A percentile compares a stretch with the other conserved stretches of the same genome.
phyloP scores from a whole-genome alignment of 2,329 filamentous ascomycete genomes.

The Thermoascus crustaceus region DNA sequence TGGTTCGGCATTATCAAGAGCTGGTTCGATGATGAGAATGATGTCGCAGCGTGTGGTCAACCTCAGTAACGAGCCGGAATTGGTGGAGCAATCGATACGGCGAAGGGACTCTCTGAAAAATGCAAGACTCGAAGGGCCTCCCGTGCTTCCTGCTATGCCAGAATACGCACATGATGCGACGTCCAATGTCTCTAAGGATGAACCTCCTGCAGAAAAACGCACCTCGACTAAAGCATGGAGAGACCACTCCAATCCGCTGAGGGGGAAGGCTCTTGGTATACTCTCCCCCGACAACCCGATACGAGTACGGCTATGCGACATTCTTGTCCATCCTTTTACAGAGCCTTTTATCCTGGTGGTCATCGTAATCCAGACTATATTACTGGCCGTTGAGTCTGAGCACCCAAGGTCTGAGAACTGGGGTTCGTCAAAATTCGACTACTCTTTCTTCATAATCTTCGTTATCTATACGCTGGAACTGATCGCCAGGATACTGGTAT shows the following conservation, averaged over 20 bases:
- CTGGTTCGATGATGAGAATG: constrained; percentile 67
- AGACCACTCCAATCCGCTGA: constrained; percentile 62
- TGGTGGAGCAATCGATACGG: constrained; percentile 63
- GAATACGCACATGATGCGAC: constrained; percentile 40
- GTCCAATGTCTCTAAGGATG: constrained; percentile 21
- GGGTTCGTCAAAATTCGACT: constrained; percentile 62
- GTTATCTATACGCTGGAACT: constrained; percentile 84
- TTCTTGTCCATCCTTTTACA: constrained; percentile 76
- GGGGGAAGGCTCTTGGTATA: constrained; percentile 76
- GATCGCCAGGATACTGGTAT: constrained; percentile 76
- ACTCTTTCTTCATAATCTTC: constrained; percentile 74
- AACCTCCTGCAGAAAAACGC: constrained; percentile 26
- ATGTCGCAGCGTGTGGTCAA: constrained; percentile 99
- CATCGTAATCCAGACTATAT: constrained; percentile 77
- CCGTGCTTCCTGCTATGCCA: constrained; percentile 40
- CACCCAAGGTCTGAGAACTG: constrained; percentile 54
- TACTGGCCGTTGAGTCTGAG: constrained; percentile 78
- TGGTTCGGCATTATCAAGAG: constrained; percentile 55
- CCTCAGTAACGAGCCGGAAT: constrained; percentile 83
- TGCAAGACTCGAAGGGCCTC: constrained; percentile 45
- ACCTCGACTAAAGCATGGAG: constrained; percentile 36
- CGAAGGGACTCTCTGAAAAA: constrained; percentile 47
- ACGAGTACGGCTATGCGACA: constrained; percentile 66
- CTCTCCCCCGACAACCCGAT: constrained; percentile 72
- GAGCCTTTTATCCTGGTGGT: constrained; percentile 80